These are phyloP conservation scores for Psilocybe cyanescens DNA, from an alignment of 768 basidiomycete species.

Conservation along the genomic window DNA sequence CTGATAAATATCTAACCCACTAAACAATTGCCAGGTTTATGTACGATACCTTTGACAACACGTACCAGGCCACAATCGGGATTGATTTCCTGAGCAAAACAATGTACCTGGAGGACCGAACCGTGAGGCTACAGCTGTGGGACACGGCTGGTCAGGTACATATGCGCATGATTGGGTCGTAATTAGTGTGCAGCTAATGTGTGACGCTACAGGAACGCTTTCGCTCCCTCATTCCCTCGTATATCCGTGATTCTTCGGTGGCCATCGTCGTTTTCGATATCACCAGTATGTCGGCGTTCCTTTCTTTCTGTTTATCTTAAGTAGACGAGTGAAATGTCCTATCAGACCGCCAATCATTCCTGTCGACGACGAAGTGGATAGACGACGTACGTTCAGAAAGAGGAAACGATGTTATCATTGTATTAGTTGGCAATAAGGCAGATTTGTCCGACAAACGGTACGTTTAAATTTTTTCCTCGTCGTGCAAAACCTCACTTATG, in stretches of 20 bases:
- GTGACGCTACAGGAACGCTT: constrained; percentile 79
- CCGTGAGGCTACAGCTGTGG: constrained; percentile 97
- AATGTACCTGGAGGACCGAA: constrained; percentile 98
- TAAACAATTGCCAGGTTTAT: constrained; percentile 65
- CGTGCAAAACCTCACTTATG: neutral
- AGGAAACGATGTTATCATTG: constrained; percentile 97
- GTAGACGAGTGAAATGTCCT: neutral
- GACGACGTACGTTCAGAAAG: constrained; percentile 98
- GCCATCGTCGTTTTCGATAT: constrained; percentile 99
- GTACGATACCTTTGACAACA: constrained; percentile 99
- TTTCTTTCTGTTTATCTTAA: neutral
- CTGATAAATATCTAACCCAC: too few relatives aligned
- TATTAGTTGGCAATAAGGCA: constrained; percentile 98
- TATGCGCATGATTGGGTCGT: neutral
- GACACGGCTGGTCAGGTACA: constrained; percentile 95
- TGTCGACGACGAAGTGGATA: constrained; percentile 99
- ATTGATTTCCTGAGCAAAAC: constrained; percentile 99
- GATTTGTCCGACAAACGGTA: constrained; percentile 98
- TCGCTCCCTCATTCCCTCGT: constrained; percentile 95
- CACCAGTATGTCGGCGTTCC: constrained; percentile 69
- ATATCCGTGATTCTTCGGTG: constrained; percentile 98
- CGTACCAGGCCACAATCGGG: constrained; percentile 96
- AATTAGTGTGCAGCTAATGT: neutral
- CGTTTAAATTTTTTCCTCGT: neutral
- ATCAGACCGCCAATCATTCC: constrained; percentile 94